Conservation (phyloP, 345 rosid genomes). For the Noccaea bulbosa region DNA sequence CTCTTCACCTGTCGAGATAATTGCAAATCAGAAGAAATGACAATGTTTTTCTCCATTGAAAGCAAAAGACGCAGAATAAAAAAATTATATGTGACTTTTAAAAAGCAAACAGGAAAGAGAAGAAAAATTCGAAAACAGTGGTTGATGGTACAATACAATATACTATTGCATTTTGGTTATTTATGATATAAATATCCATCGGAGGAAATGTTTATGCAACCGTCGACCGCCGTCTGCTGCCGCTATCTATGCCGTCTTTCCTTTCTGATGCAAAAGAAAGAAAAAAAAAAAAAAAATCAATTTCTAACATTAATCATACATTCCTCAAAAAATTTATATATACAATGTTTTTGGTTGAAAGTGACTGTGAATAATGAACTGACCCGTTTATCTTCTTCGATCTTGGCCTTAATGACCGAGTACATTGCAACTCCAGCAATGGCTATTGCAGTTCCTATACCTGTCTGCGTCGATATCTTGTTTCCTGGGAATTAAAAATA, state of each 20-base stretch:
- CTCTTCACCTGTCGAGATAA: slow-evolving; percentile 27
- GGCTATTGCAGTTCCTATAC: slow-evolving; percentile 83
- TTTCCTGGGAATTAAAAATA: slow-evolving; percentile 56
- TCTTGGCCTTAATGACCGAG: slow-evolving; percentile 86
- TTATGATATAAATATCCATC: slow-evolving; percentile 33
- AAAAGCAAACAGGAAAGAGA: slow-evolving; percentile 17
- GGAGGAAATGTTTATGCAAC: slow-evolving; percentile 30
- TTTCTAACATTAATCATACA: slow-evolving; percentile 22
- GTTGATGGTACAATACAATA: slow-evolving; percentile 41
- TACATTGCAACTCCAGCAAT: slow-evolving; percentile 89
- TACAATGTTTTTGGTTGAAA: neutral
- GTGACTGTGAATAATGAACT: slow-evolving; percentile 36
- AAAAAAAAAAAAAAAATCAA: neutral
- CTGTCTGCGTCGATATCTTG: slow-evolving; percentile 91
- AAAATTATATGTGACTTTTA: slow-evolving; percentile 20
- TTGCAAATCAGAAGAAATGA: slow-evolving; percentile 27
- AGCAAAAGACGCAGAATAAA: slow-evolving; percentile 15
- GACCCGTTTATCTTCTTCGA: slow-evolving; percentile 91
- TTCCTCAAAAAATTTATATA: neutral
- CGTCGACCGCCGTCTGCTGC: slow-evolving; percentile 21
- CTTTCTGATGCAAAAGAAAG: slow-evolving; percentile 30
- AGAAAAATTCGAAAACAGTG: slow-evolving; percentile 35
- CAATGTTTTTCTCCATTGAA: slow-evolving; percentile 31
- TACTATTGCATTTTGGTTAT: slow-evolving; percentile 43
- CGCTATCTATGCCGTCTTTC: slow-evolving; percentile 40